Evolutionary conservation across 2,329 filamentous ascomycete species (phyloP), one percentile per base, ranked within the genome.

Genomic region (Esteya vermicola): DNA sequence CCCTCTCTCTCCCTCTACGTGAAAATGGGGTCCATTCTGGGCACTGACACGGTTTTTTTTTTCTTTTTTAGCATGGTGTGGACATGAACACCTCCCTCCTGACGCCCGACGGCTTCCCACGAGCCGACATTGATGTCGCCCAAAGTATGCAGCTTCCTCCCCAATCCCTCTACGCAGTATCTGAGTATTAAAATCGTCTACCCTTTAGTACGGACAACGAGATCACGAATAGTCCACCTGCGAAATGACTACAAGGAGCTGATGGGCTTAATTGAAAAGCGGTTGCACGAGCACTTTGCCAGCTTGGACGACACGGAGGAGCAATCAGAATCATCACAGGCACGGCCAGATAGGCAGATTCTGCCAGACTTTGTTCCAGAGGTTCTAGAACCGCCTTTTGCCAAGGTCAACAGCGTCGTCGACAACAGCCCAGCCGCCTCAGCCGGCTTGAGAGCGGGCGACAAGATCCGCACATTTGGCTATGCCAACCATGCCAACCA

Each of bases 161-260:
- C 12, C n/a, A 5, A 9, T n/a, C 10, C 4, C 26, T 14, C 30
- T 22, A 8, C 12, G 10, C 18, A 18, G 7, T 20, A 6, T n/a
- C 28, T 18, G 9, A 8, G 19, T 31, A 27, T 27, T 38, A n/a
- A 38, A 12, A n/a, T 23, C 8, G 13, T 28, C 37, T 13, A 16
- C 40, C n/a, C n/a, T n/a, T n/a, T 51, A 93, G 85, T 98, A 55
- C 84, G 91, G 45, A 94, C 85, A n/a, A 94, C 88, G 28, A 73
- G 91, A 58, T 75, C 88, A 22, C 78, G 84, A 45, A 94, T 98
- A 50, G 91, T 96, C 49, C 70, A 79, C 49, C 69, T 96, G 30
- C 79, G 83, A 48, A 96, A 95, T 55, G 91, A 98, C 59, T 89
- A 94, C 64, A 95, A 93, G 56, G 76, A 78, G 30, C 63, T 95